Conservation (phyloP, 1,284 basidiomycete species). For the Fomitopsis betulina region DNA sequence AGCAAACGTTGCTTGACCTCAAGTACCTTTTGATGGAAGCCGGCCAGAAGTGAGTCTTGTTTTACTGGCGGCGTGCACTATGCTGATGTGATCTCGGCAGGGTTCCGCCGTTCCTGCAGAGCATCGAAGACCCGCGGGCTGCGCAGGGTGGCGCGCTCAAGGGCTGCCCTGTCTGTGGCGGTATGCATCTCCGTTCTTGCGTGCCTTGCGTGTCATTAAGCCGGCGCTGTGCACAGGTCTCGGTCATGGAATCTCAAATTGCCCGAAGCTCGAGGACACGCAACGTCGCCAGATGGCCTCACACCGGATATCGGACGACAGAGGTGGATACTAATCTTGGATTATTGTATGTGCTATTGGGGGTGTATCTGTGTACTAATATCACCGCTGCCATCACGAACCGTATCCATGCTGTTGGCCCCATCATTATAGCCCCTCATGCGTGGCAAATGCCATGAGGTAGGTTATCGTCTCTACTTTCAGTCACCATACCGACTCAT, state of each 20-base stretch:
- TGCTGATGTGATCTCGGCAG: conserved; percentile 34
- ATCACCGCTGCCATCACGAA: not conserved
- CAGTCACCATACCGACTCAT: too few species aligned
- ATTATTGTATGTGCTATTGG: not conserved
- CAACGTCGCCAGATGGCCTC: conserved; percentile 86
- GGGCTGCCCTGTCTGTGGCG: conserved; percentile 96
- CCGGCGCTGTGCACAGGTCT: conserved; percentile 50
- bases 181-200: conserved; percentile 34
- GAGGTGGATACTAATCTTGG: conserved; percentile 48
- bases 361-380: not conserved
- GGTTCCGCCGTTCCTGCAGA: conserved; percentile 92
- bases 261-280: conserved; percentile 94
- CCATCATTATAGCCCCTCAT: too few species aligned
- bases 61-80: conserved; percentile 3
- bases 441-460: too few species aligned
- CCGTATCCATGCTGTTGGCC: not conserved
- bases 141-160: conserved; percentile 72
- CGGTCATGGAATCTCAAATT: conserved; percentile 90
- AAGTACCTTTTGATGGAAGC: conserved; percentile 98
- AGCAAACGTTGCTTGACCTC: conserved; percentile 94
- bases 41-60: conserved; percentile 78
- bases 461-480: too few species aligned
- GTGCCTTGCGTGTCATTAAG: not conserved
- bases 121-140: conserved; percentile 89
- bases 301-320: conserved; percentile 66